Evolutionary conservation across 192 early-diverging fungal genomes (phyloP).

Genomic region (Backusella liffmaniae): DNA sequence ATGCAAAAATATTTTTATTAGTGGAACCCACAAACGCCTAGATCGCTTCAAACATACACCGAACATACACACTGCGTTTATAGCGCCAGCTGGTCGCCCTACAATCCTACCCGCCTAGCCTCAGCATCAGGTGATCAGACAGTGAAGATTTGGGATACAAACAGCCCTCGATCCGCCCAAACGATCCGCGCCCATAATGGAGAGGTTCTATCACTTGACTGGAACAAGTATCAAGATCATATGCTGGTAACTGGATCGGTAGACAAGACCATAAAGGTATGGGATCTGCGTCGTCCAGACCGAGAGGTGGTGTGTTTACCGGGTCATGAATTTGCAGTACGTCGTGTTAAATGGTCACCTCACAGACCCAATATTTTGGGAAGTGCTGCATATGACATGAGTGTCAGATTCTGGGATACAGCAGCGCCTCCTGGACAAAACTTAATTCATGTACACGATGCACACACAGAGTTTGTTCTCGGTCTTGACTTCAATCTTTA

Average conservation of each 20-base stretch:
- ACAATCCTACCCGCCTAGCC: conserved; percentile 72
- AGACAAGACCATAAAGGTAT: conserved; percentile 86
- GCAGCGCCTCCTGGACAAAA: conserved; percentile 35
- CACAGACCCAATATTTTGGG: conserved; percentile 80
- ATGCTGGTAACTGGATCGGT: conserved; percentile 87
- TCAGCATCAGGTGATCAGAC: conserved; percentile 91
- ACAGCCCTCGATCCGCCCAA: conserved; percentile 61
- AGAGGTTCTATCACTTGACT: conserved; percentile 91
- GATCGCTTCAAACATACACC: conserved; percentile 81
- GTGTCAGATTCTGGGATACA: conserved; percentile 89
- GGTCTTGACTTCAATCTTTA: conserved; percentile 94
- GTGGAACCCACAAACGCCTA: conserved; percentile 83
- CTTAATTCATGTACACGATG: conserved; percentile 71
- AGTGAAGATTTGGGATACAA: conserved; percentile 89
- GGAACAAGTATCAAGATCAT: conserved; percentile 94
- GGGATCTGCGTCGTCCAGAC: conserved; percentile 83
- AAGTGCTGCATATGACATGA: conserved; percentile 95
- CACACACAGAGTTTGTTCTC: conserved; percentile 95
- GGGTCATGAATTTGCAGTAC: conserved; percentile 92
- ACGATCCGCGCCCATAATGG: conserved; percentile 79
- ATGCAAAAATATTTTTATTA: conserved; percentile 21
- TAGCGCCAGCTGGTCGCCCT: conserved; percentile 82
- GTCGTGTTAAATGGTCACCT: conserved; percentile 91
- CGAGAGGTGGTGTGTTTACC: conserved; percentile 70
- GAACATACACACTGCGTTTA: conserved; percentile 97